A percentile compares a stretch with the other conserved stretches of the same genome.
Evolutionary conservation across 768 basidiomycete genomes (phyloP).

Genomic region (Leccinum broughii): DNA sequence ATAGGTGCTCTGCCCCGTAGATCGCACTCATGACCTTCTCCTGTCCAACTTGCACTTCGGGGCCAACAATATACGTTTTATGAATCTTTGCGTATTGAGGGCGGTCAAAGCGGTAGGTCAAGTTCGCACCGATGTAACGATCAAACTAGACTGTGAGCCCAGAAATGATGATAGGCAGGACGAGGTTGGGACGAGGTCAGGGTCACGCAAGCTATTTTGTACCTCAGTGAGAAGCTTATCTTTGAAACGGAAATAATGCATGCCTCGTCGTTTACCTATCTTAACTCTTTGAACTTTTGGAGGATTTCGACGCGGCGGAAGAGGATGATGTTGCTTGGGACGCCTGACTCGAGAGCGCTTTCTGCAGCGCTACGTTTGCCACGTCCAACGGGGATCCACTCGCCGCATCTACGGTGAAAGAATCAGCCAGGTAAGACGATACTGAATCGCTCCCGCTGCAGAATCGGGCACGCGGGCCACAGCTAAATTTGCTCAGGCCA

Average conservation of each 20-base stretch:
- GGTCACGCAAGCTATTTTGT: constrained; percentile 59
- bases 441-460: not conserved
- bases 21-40: constrained; percentile 87
- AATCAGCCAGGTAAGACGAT: not conserved
- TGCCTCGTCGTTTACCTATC: constrained; percentile 47
- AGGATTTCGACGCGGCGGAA: constrained; percentile 59
- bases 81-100: constrained; percentile 84
- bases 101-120: constrained; percentile 95
- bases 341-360: constrained; percentile 52
- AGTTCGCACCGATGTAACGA: constrained; percentile 81
- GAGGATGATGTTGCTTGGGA: constrained; percentile 40
- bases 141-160: constrained; percentile 94
- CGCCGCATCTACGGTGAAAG: constrained; percentile 10
- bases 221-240: not conserved
- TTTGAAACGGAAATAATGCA: constrained; percentile 16
- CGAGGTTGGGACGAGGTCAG: constrained; percentile 39
- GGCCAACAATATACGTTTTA: constrained; percentile 71
- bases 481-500: no score
- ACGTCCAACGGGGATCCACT: constrained; percentile 79
- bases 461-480: not conserved
- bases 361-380: constrained; percentile 74
- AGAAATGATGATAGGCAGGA: constrained; percentile 79
- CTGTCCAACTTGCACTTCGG: constrained; percentile 59
- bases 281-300: constrained; percentile 69
- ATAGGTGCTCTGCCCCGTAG: constrained; percentile 96